Conservation (phyloP, 169 alveolate species). For the Amoebophrya sp. region DNA sequence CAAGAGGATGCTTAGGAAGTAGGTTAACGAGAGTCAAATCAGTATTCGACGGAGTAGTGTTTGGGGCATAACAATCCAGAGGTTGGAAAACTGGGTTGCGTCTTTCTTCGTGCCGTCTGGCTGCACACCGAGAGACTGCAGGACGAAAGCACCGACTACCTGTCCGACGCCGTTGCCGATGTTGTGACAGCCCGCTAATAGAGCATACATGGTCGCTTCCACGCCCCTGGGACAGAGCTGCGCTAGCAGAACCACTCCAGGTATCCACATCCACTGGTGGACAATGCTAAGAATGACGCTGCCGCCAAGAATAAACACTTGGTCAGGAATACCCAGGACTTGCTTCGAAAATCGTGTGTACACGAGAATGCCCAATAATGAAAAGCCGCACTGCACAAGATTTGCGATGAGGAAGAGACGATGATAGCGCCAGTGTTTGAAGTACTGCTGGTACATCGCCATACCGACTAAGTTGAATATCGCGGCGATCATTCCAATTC, state of each 20-base stretch:
- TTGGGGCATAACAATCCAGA: too few species aligned
- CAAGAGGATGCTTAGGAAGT: too few species aligned
- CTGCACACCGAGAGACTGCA: background rate
- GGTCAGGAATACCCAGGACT: conserved; percentile 31
- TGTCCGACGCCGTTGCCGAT: background rate
- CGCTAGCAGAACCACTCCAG: conserved; percentile 26
- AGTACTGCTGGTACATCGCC: background rate
- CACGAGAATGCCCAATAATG: conserved; percentile 4
- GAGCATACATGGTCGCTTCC: conserved; percentile 36
- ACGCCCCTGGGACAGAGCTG: conserved; percentile 31
- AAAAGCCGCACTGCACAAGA: background rate
- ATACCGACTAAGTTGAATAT: conserved; percentile 28
- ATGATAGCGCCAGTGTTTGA: conserved; percentile 28
- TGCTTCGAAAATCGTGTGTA: background rate
- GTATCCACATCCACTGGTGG: conserved; percentile 30
- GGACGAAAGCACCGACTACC: conserved; percentile 22
- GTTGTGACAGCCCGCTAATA: conserved; percentile 31
- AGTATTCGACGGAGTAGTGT: too few species aligned
- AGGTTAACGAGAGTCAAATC: too few species aligned
- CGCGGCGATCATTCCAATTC: background rate
- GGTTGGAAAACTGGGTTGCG: too few species aligned
- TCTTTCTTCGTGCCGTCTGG: conserved; percentile 27
- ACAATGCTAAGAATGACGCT: background rate
- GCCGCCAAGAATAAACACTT: conserved; percentile 19
- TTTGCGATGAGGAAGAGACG: conserved; percentile 14